Evolutionary conservation across 345 rosid species (phyloP), one percentile per base, ranked within the genome.

Genomic region (Camelina laxa): DNA sequence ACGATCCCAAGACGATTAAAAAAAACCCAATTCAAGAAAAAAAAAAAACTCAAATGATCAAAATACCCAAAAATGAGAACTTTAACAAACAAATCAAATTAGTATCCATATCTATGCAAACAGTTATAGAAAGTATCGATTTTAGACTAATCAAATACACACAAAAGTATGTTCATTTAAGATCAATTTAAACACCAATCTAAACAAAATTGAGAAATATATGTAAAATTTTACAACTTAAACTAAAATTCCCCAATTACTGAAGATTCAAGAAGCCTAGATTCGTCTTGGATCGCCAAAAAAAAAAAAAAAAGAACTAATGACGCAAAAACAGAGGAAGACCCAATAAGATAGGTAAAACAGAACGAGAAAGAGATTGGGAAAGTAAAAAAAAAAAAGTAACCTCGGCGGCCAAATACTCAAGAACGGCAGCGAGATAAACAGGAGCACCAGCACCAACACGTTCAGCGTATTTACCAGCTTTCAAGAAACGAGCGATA

Each of bases 391-490:
- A n/a, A n/a, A n/a, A n/a, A 6, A 60, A 66, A 39, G 30, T 55
- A 30, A 93, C 98, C 93, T 93, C 98, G 2, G 98, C 97, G 16
- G 98, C 98, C 1, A 93, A 89, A 61, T 93, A 93, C 47, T 93
- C 98, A 7, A 93, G 97, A 15, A 93, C 97, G 64, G 98, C 96
- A 30, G 98, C 98, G 20, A 89, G 98, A 70, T 93, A 93, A 36
- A 93, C 98, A 9, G 98, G 98, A 45, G 97, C 97, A 6, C 96
- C 98, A 44, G 98, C 98, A 5, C 98, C 98, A 2, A 92, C 96
- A 20, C 98, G 95, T 48, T 91, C 98, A 24, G 98, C 98, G 67
- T 93, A 93, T 81, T 93, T 93, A 6, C 97, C 98, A 61, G 96
- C 98, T 85, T 93, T 93, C 41, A 93, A 85, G 81, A 93, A 93